These are phyloP conservation scores for Agroathelia rolfsii DNA, from an alignment of 1,284 basidiomycete species.

Conservation along the genomic window DNA sequence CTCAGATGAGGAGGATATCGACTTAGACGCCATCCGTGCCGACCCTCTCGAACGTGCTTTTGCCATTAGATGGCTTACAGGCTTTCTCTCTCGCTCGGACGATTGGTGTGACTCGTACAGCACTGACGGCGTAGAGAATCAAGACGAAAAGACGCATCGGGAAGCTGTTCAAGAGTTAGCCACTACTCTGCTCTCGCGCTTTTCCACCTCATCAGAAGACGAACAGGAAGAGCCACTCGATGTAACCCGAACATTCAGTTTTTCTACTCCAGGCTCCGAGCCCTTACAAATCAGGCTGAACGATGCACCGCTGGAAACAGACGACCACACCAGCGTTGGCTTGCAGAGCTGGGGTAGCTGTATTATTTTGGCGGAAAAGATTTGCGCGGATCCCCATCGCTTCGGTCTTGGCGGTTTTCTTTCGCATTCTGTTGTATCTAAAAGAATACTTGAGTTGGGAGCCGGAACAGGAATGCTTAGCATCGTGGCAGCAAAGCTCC, in stretches of 20 bases:
- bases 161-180: slow-evolving; percentile 39
- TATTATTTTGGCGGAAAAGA: slow-evolving; percentile 64
- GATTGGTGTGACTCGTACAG: slow-evolving; percentile 29
- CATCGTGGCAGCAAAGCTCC: slow-evolving; percentile 56
- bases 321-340: slow-evolving; percentile 77
- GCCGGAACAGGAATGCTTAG: slow-evolving; percentile 83
- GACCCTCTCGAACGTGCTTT: too few relatives aligned
- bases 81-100: slow-evolving; percentile 52
- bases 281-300: slow-evolving; percentile 53
- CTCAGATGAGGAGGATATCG: slow-evolving; percentile 5
- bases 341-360: slow-evolving; percentile 84
- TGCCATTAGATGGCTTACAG: slow-evolving; percentile 36
- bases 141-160: slow-evolving; percentile 24
- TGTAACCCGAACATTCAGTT: slow-evolving; percentile 44
- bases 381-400: slow-evolving; percentile 44
- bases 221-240: slow-evolving; percentile 28
- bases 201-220: slow-evolving; percentile 28
- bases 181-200: slow-evolving; percentile 47
- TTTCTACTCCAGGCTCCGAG: slow-evolving; percentile 20
- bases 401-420: slow-evolving; percentile 38
- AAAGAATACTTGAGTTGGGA: slow-evolving; percentile 72
- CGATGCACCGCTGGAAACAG: slow-evolving; percentile 60
- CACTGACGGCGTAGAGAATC: slow-evolving; percentile 19
- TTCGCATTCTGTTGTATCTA: too few relatives aligned
- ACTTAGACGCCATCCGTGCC: not conserved